phyloP scores from a whole-genome alignment of 2,329 filamentous ascomycete species.

The Fusarium torulosum region DNA sequence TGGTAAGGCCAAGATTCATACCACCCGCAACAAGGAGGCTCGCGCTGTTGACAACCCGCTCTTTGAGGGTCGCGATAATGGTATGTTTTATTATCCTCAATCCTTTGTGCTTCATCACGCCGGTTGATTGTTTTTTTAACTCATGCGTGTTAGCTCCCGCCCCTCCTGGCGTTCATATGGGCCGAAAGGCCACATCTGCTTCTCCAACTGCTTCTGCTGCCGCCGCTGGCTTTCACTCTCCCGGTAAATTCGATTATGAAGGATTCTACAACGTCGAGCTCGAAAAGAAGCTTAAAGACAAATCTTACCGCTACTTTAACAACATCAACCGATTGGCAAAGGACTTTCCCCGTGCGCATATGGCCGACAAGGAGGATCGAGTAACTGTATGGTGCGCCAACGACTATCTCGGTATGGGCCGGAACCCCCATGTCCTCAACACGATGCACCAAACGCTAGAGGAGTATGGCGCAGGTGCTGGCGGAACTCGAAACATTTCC shows the following conservation, averaged over 20 bases:
- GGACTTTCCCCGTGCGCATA: constrained; percentile 95
- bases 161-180: constrained; percentile 43
- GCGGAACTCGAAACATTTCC: constrained; percentile 96
- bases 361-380: constrained; percentile 82
- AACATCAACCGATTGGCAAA: constrained; percentile 99
- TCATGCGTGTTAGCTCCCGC: constrained; percentile 30
- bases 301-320: constrained; percentile 99
- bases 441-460: constrained; percentile 96
- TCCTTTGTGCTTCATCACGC: not conserved
- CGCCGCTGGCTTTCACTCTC: constrained; percentile 47
- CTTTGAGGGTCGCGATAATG: constrained; percentile 62
- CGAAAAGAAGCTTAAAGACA: constrained; percentile 99
- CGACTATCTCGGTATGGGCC: constrained; percentile 98
- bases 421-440: constrained; percentile 86
- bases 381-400: constrained; percentile 99
- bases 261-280: constrained; percentile 88
- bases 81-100: constrained; percentile 54
- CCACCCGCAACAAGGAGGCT: constrained; percentile 81
- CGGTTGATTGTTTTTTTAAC: constrained; percentile 24
- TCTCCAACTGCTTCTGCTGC: constrained; percentile 43
- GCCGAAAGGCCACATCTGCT: constrained; percentile 43
- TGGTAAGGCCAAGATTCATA: constrained; percentile 83
- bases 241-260: constrained; percentile 87
- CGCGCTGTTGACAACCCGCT: constrained; percentile 76
- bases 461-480: constrained; percentile 93